phyloP scores from a whole-genome alignment of 1,284 basidiomycete genomes.

The Chalciporus sp. region DNA sequence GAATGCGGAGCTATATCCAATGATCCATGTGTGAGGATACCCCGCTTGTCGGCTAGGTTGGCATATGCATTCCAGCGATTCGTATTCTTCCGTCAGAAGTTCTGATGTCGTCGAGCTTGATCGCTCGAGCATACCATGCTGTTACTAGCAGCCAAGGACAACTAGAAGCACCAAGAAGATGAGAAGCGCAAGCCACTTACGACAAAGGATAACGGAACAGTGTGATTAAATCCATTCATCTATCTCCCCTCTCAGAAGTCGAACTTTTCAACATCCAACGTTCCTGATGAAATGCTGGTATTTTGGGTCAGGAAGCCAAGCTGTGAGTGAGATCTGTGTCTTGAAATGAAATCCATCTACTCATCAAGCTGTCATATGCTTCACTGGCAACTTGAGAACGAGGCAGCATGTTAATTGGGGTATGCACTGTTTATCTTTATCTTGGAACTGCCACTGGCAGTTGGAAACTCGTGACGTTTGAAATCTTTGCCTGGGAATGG shows the following conservation, averaged over 20 bases:
- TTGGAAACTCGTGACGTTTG: slow-evolving; percentile 1
- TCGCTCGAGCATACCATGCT: background rate
- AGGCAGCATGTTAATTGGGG: background rate
- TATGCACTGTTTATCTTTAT: background rate
- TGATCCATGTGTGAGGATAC: slow-evolving; percentile 12
- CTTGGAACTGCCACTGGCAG: too few species aligned
- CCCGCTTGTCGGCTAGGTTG: background rate
- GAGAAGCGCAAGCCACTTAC: background rate
- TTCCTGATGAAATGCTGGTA: background rate
- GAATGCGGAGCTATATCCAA: slow-evolving; percentile 5
- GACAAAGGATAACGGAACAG: background rate
- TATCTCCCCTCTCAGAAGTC: background rate
- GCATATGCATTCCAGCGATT: slow-evolving; percentile 5
- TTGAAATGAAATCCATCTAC: background rate
- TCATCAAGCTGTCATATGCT: slow-evolving; percentile 1
- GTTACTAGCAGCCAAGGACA: background rate
- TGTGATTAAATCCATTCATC: background rate
- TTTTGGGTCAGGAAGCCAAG: slow-evolving; percentile 3
- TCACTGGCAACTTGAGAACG: background rate
- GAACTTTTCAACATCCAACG: background rate
- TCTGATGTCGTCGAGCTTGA: slow-evolving; percentile 31
- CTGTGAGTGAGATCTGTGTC: background rate
- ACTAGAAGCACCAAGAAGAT: background rate
- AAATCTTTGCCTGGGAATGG: slow-evolving; percentile 22
- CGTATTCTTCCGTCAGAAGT: slow-evolving; percentile 15